These are phyloP conservation scores for Aureococcus anophagefferens DNA, from an alignment of 108 stramenopile species.

Conservation along the genomic window DNA sequence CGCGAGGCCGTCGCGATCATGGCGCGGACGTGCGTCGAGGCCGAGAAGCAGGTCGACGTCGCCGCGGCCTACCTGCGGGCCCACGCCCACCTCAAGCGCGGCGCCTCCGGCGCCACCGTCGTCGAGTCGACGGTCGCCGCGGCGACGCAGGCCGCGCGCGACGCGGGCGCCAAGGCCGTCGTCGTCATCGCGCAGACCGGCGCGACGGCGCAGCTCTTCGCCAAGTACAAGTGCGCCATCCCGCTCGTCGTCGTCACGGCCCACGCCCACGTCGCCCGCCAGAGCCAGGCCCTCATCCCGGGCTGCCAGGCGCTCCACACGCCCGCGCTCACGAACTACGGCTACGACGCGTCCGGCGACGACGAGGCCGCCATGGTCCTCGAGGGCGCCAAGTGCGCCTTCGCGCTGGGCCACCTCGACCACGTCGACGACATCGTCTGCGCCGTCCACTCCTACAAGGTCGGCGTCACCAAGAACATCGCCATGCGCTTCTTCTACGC, in stretches of 20 bases:
- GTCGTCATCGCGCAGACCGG: conserved; percentile 90
- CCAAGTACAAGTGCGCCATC: conserved; percentile 81
- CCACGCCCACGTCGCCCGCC: conserved; percentile 62
- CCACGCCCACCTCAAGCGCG: neutral
- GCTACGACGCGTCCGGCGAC: too few species aligned
- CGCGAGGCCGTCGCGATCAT: conserved; percentile 78
- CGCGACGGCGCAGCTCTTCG: conserved; percentile 77
- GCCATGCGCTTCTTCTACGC: too few species aligned
- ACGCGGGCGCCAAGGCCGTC: conserved; percentile 77
- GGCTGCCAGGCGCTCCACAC: conserved; percentile 48
- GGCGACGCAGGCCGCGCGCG: conserved; percentile 92
- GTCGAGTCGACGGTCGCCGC: conserved; percentile 85
- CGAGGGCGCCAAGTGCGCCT: too few species aligned
- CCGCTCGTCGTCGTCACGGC: conserved; percentile 74
- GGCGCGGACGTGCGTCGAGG: conserved; percentile 78
- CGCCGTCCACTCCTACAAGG: too few species aligned
- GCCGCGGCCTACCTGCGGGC: neutral
- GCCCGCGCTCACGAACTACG: too few species aligned
- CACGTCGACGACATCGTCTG: too few species aligned
- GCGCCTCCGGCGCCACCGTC: conserved; percentile 4
- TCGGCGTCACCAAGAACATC: too few species aligned
- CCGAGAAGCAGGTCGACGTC: conserved; percentile 43
- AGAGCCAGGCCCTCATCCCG: conserved; percentile 63
- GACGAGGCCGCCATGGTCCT: too few species aligned
- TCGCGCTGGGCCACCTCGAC: too few species aligned